Base-by-base conservation (phyloP, 345 rosid species). In the Aurinia saxatilis region DNA sequence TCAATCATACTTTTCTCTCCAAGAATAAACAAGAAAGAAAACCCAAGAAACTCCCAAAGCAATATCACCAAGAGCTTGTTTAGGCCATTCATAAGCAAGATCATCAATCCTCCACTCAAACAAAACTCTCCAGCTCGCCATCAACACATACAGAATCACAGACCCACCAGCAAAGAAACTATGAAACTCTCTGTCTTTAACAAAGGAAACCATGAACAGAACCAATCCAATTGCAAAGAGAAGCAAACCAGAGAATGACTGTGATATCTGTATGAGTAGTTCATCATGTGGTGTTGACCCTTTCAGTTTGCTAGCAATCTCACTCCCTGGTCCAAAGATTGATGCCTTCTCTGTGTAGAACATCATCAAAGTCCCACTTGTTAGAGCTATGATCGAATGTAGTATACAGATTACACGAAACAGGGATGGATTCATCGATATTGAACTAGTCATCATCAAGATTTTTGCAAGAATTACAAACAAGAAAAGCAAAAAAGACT, bases 201-300 rank as follows among this genome's bases (percentile, higher is more conserved):
- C 90, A 50, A 88, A 90, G 7, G 97, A 77, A 4, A 95, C 95
- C 99, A 95, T 90, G 65, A 90, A 84, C 40, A 93, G 39, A 8
- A 90, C 49, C 31, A 76, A 74, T 46, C 99, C 99, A 11, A 93
- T 80, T 1, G 79, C 79, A 48, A 87, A 85, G 4, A 93, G 70
- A 60, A 93, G 92, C 87, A 93, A 66, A 50, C 99, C 99, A 0
- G 97, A 84, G 71, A 90, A 95, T 0, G 99, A 95, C 37, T 87
- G 86, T 6, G 97, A 85, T 16, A 88, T 95, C 75, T 77, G 77
- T 55, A 90, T 83, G 74, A 90, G 79, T 55, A 95, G 80, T 57
- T 90, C 92, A 46, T 95, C 99, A 5, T 90, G 92, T 6, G 90
- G 91, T 0, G 97, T 90, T 29, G 97, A 95, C 3, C 99, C 99